phyloP scores from a whole-genome alignment of 2,329 filamentous ascomycete genomes.

The Stagonosporopsis cucurbitacearum region DNA sequence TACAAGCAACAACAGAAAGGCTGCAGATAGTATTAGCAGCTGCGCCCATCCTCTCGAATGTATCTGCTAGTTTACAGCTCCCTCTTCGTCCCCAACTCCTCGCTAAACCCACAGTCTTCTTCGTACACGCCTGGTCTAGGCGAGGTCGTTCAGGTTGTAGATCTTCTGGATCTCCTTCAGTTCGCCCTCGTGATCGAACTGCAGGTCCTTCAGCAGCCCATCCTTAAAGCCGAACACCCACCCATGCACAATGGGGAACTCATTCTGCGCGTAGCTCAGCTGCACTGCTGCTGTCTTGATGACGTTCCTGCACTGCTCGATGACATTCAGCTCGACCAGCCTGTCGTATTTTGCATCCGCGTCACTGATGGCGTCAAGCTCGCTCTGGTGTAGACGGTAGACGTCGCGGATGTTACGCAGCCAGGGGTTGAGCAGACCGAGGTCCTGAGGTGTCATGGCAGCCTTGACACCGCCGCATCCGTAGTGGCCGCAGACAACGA shows the following conservation, averaged over 20 bases:
- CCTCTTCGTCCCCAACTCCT: slow-evolving; percentile 7
- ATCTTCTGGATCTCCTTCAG: slow-evolving; percentile 68
- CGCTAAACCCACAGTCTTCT: slow-evolving; percentile 5
- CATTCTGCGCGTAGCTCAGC: slow-evolving; percentile 65
- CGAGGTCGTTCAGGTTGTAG: slow-evolving; percentile 56
- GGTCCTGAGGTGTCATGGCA: slow-evolving; percentile 68
- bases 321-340: slow-evolving; percentile 48
- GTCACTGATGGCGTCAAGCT: slow-evolving; percentile 62
- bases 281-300: slow-evolving; percentile 60
- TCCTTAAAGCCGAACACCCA: slow-evolving; percentile 76
- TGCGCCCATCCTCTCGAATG: background rate
- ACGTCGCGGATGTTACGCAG: slow-evolving; percentile 77
- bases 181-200: slow-evolving; percentile 66
- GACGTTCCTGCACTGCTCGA: slow-evolving; percentile 48
- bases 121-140: slow-evolving; percentile 1
- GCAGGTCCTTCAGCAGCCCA: slow-evolving; percentile 69
- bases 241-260: slow-evolving; percentile 73
- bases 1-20: background rate
- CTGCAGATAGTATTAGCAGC: background rate
- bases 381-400: slow-evolving; percentile 72
- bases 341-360: slow-evolving; percentile 40
- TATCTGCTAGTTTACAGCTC: slow-evolving; percentile 6
- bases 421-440: slow-evolving; percentile 76
- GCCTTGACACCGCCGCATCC: slow-evolving; percentile 71
- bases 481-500: slow-evolving; percentile 74